Conservation (phyloP, 768 basidiomycete genomes). For the Boletus tomentosulus region DNA sequence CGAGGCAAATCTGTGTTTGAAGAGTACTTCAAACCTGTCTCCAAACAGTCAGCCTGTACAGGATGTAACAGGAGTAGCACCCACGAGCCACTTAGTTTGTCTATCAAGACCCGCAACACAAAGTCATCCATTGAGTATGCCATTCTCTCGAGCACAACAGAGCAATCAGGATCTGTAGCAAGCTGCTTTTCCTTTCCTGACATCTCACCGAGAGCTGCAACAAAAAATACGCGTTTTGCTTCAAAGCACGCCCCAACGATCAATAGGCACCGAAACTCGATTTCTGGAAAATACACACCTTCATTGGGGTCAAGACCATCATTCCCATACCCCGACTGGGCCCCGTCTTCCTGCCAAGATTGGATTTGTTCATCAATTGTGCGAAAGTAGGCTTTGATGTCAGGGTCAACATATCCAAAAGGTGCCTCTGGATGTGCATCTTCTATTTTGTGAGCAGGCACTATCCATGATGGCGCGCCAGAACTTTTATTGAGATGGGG, state of each 20-base stretch:
- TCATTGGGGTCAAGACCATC: constrained; percentile 64
- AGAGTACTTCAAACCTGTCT: constrained; percentile 56
- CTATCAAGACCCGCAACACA: constrained; percentile 85
- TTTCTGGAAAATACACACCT: constrained; percentile 39
- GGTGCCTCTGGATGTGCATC: constrained; percentile 64
- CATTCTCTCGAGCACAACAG: constrained; percentile 86
- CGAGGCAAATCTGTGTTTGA: constrained; percentile 85
- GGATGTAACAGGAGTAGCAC: constrained; percentile 30
- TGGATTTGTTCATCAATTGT: constrained; percentile 85
- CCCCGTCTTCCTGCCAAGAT: constrained; percentile 67
- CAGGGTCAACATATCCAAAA: constrained; percentile 85
- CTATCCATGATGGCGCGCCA: constrained; percentile 70
- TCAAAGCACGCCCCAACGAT: not conserved
- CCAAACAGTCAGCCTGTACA: constrained; percentile 2
- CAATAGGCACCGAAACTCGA: not conserved
- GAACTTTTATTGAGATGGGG: constrained; percentile 3
- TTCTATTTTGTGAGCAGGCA: constrained; percentile 37
- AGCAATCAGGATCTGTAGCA: constrained; percentile 92
- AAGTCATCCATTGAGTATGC: constrained; percentile 94
- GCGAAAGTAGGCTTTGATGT: constrained; percentile 90
- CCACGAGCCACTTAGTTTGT: constrained; percentile 85
- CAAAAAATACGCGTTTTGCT: constrained; percentile 76
- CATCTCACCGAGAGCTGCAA: constrained; percentile 83
- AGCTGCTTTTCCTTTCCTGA: constrained; percentile 83
- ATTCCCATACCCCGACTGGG: constrained; percentile 39